Percentiles rank a stretch among this genome's conserved stretches.
phyloP scores from a whole-genome alignment of 805 yeast species.

The Teunomyces stri region DNA sequence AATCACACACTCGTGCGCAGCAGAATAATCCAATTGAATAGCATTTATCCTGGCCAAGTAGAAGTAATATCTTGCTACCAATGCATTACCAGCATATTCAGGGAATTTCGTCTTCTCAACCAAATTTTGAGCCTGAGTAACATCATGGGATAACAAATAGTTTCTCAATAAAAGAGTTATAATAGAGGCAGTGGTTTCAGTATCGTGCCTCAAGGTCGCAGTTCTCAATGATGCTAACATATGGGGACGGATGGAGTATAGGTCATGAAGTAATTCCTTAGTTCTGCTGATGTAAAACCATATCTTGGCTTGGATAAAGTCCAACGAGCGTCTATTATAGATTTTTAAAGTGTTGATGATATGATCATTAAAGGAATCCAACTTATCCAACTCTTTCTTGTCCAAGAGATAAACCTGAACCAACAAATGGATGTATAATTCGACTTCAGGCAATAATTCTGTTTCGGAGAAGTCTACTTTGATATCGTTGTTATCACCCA shows the following conservation, averaged over 20 bases:
- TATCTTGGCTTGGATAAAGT: constrained; percentile 80
- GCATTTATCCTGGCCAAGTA: constrained; percentile 89
- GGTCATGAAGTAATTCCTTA: constrained; percentile 57
- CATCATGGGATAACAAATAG: constrained; percentile 73
- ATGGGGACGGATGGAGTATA: constrained; percentile 61
- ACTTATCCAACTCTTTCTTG: constrained; percentile 44
- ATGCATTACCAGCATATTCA: constrained; percentile 75
- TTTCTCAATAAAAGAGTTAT: constrained; percentile 83
- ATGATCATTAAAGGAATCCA: constrained; percentile 52
- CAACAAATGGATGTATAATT: constrained; percentile 73
- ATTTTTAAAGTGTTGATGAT: constrained; percentile 53
- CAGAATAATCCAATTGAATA: constrained; percentile 86
- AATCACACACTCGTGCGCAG: constrained; percentile 84
- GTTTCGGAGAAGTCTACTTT: constrained; percentile 11
- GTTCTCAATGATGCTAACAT: constrained; percentile 77
- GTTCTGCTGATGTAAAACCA: constrained; percentile 90
- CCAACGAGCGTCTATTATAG: constrained; percentile 80
- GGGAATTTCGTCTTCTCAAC: constrained; percentile 90
- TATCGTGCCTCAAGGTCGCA: constrained; percentile 87
- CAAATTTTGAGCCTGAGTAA: constrained; percentile 83
- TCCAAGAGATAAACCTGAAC: constrained; percentile 78
- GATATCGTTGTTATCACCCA: constrained; percentile 17
- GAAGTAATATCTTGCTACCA: constrained; percentile 88
- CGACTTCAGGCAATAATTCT: constrained; percentile 71
- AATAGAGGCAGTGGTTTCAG: constrained; percentile 84